These are phyloP conservation scores for Lepidium campestre DNA, from an alignment of 441 rosid genomes.

Conservation along the genomic window DNA sequence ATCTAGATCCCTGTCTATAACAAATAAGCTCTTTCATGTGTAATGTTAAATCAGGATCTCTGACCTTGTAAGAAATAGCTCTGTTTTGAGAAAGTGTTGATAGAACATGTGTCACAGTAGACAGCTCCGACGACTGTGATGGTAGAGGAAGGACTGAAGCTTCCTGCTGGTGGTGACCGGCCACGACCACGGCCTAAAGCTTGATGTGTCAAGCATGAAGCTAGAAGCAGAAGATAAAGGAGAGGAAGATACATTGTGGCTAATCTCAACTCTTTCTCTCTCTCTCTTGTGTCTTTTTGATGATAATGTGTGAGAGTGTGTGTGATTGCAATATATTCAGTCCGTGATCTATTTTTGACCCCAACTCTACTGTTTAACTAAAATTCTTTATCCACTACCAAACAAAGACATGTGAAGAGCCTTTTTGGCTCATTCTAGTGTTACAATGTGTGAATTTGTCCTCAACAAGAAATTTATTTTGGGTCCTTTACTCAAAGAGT, in stretches of 20 bases:
- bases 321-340: slow-evolving; percentile 24
- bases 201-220: slow-evolving; percentile 25
- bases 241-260: slow-evolving; percentile 29
- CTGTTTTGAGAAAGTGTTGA: slow-evolving; percentile 45
- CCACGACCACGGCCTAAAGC: slow-evolving; percentile 23
- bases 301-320: slow-evolving; percentile 21
- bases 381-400: slow-evolving; percentile 41
- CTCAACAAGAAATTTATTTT: slow-evolving; percentile 1
- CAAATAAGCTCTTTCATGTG: slow-evolving; percentile 35
- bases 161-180: slow-evolving; percentile 12
- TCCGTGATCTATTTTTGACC: slow-evolving; percentile 26
- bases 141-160: slow-evolving; percentile 30
- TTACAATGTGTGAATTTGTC: slow-evolving; percentile 13
- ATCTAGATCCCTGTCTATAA: slow-evolving; percentile 22
- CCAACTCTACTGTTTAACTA: slow-evolving; percentile 21
- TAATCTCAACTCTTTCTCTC: slow-evolving; percentile 16
- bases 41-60: background rate
- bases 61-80: slow-evolving; percentile 70
- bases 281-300: slow-evolving; percentile 4
- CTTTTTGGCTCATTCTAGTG: slow-evolving; percentile 44
- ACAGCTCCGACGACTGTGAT: slow-evolving; percentile 66
- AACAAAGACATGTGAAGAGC: slow-evolving; percentile 83
- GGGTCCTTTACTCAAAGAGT: slow-evolving; percentile 11
- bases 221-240: slow-evolving; percentile 28
- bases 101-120: slow-evolving; percentile 52